Percentiles rank a stretch among this genome's conserved stretches.
These are phyloP conservation scores for Pistacia integerrima DNA, from an alignment of 345 rosid species.

Conservation along the genomic window DNA sequence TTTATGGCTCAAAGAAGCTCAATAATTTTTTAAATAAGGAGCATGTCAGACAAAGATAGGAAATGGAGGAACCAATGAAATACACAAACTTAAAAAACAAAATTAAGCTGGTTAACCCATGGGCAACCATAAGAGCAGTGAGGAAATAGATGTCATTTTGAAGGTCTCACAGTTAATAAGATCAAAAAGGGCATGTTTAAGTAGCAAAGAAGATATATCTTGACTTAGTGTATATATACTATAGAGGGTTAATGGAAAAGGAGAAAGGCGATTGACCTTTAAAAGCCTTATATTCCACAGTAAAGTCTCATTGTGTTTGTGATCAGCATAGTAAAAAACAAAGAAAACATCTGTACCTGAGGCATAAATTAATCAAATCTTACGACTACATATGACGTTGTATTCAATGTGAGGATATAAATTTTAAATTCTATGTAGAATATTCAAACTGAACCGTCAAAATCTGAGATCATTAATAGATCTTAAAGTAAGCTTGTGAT, in stretches of 20 bases:
- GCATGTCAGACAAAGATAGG: not conserved
- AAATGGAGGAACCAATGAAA: not conserved
- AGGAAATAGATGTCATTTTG: not conserved
- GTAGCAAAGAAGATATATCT: slow-evolving; percentile 1
- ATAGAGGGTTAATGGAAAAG: not conserved
- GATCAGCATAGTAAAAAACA: not conserved
- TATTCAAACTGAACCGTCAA: not conserved
- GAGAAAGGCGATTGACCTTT: not conserved
- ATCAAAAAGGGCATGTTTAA: not conserved
- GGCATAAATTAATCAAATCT: not conserved
- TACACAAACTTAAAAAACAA: not conserved
- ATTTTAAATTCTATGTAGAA: not conserved
- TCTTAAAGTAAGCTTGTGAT: not conserved
- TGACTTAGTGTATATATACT: not conserved
- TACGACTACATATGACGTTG: not conserved
- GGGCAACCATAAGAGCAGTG: not conserved
- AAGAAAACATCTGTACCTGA: not conserved
- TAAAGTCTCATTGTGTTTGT: not conserved
- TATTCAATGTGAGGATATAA: not conserved
- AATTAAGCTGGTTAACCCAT: not conserved
- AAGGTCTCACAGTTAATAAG: not conserved
- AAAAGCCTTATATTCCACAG: not conserved
- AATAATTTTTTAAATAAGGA: not conserved
- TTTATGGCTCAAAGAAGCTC: not conserved
- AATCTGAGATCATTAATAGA: not conserved